Conservation (phyloP, 2,329 filamentous ascomycete species). For the Cladosporium colombiae region DNA sequence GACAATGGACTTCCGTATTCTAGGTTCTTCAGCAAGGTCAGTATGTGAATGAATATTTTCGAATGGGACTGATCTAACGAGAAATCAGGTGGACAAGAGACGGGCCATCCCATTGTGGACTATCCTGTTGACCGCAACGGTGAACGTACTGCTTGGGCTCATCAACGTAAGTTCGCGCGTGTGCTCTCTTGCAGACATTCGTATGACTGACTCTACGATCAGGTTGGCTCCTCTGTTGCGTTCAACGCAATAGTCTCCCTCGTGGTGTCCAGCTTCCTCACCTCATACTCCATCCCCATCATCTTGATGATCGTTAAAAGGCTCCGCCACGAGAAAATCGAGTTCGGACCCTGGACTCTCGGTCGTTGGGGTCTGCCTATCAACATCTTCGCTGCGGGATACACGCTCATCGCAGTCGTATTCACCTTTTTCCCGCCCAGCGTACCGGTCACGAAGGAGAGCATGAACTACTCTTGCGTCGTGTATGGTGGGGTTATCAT, state of each 20-base stretch:
- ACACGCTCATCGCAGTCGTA: neutral
- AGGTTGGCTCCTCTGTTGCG: conserved; percentile 4
- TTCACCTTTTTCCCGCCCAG: neutral
- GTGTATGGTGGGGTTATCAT: neutral
- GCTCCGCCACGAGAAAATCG: conserved; percentile 15
- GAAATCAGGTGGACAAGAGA: neutral
- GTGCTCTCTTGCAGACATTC: conserved; percentile 25
- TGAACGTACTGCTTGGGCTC: conserved; percentile 25
- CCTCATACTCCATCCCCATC: conserved; percentile 20
- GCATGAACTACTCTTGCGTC: neutral
- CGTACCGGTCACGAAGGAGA: neutral
- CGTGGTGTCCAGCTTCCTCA: neutral
- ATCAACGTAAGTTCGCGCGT: conserved; percentile 30
- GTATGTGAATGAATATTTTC: neutral
- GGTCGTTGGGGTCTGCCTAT: conserved; percentile 14
- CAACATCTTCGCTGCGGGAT: conserved; percentile 5
- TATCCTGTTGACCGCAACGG: conserved; percentile 21
- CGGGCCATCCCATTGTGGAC: conserved; percentile 21
- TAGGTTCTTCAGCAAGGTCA: conserved; percentile 21
- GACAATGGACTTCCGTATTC: conserved; percentile 30
- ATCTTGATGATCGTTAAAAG: conserved; percentile 21
- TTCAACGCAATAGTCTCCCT: conserved; percentile 6
- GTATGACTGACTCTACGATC: conserved; percentile 12
- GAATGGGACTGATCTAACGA: no score
- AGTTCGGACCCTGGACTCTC: conserved; percentile 20